Conservation (phyloP, 1,284 basidiomycete species). For the Mycosarcoma maydis region DNA sequence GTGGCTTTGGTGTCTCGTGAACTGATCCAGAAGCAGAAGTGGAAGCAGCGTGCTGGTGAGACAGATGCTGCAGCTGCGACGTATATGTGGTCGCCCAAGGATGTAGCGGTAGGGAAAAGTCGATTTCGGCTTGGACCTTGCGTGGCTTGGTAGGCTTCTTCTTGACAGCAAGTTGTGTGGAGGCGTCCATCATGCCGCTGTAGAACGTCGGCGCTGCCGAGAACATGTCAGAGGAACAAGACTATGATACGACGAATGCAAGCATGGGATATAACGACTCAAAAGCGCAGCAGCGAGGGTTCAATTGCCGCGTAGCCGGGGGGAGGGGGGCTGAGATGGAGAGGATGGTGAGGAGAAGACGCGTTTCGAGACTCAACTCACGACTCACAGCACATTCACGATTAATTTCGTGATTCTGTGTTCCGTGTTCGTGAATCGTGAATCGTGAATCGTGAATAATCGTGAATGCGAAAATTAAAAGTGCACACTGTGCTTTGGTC, state of each 20-base stretch:
- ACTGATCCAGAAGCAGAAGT: constrained; percentile 1
- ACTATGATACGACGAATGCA: not conserved
- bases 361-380: too few relatives aligned
- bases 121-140: constrained; percentile 13
- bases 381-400: too few relatives aligned
- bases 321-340: too few relatives aligned
- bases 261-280: not conserved
- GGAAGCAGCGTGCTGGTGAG: not conserved
- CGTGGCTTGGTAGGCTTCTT: constrained; percentile 12
- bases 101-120: constrained; percentile 21
- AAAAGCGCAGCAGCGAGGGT: not conserved
- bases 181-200: constrained; percentile 9
- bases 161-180: not conserved
- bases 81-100: constrained; percentile 21
- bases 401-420: too few relatives aligned
- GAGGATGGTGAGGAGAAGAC: constrained; percentile 6
- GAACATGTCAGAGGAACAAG: not conserved
- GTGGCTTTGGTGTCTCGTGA: not conserved
- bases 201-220: constrained; percentile 1
- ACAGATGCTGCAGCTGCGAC: not conserved
- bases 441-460: too few relatives aligned
- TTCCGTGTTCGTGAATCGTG: too few relatives aligned
- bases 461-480: too few relatives aligned
- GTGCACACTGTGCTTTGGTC: too few relatives aligned
- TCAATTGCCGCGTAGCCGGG: not conserved